Base-by-base conservation (phyloP, 352 stramenopile genomes). In the Thraustochytrium striatum region DNA sequence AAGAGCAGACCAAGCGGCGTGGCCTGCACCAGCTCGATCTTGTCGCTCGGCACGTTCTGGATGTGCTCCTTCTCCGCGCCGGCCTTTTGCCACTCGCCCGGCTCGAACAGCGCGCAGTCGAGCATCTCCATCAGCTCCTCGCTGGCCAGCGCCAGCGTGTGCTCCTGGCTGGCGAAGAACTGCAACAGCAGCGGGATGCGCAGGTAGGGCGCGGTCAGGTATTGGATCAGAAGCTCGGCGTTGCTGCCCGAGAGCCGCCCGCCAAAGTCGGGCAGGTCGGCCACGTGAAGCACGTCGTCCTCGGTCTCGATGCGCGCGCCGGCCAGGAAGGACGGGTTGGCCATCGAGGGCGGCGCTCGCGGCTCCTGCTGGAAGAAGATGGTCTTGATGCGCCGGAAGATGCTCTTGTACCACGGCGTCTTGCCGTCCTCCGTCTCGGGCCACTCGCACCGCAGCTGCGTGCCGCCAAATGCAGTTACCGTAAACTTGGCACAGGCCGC, bases 151-250 rank as follows among this genome's bases (percentile, higher is more conserved):
- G 89, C 93, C n/a, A 94, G 88, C 8, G 90, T 88, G 62, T 96
- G 91, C 52, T 90, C 85, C 8, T 89, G 88, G 78, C 88, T 93
- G 9, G 90, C 86, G 53, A 97, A 96, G 70, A 97, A 97, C n/a
- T 87, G 87, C 13, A 91, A 79, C 5, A 96, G 81, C 2, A 97
- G 85, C n/a, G 92, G 92, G 58, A 97, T 93, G 33, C 90, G 73
- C 19, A 93, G 87, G 70, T 97, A 97, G 33, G 91, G 91, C 32
- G 93, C 92, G 0, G 91, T 96, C 78, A 97, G 84, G 80, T 94
- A 95, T 69, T 89, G 93, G 78, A 95, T 88, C 21, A 96, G 82
- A 33, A 94, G 92, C 85, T 96, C 91, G 0, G 89, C 90, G 72
- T 96, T 91, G 82, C 94, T 85, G 82, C 21, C 89, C 91, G 82